Evolutionary conservation across 805 yeast species (phyloP).

Genomic region (Ogataea saltuana): DNA sequence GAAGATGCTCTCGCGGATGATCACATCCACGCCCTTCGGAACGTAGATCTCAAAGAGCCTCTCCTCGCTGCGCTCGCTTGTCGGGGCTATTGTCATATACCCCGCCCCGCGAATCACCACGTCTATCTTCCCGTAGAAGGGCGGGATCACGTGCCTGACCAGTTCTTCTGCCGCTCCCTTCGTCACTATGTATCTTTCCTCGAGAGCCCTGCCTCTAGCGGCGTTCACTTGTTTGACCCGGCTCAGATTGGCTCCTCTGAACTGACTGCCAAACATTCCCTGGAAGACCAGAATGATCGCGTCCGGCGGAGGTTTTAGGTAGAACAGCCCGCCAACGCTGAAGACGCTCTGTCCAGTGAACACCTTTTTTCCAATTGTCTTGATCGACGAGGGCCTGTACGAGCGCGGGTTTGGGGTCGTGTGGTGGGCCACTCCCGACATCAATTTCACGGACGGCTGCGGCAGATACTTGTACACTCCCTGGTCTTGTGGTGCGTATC

Average conservation of each 20-base stretch:
- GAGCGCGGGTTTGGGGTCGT: conserved; percentile 10
- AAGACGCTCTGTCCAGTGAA: conserved; percentile 28
- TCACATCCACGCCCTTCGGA: conserved; percentile 55
- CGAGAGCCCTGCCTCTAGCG: conserved; percentile 28
- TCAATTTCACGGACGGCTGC: conserved; percentile 10
- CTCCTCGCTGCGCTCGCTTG: conserved; percentile 40
- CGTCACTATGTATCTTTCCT: conserved; percentile 26
- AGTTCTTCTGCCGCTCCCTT: conserved; percentile 34
- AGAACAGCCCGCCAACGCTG: conserved; percentile 64
- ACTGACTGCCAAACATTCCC: conserved; percentile 44
- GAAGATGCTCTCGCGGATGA: conserved; percentile 43
- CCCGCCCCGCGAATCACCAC: conserved; percentile 68
- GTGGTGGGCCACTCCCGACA: conserved; percentile 10
- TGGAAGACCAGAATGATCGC: conserved; percentile 50
- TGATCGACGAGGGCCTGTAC: conserved; percentile 9
- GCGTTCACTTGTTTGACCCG: conserved; percentile 34
- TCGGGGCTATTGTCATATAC: conserved; percentile 57
- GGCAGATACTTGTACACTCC: conserved; percentile 35
- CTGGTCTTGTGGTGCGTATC: conserved; percentile 35
- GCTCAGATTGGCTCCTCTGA: conserved; percentile 34
- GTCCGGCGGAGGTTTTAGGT: conserved; percentile 52
- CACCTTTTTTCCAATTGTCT: conserved; percentile 15
- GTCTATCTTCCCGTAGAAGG: conserved; percentile 69
- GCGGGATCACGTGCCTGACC: conserved; percentile 58
- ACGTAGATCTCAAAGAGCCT: conserved; percentile 51